These are phyloP conservation scores for Cetradonia linearis DNA, from an alignment of 495 filamentous ascomycete genomes.

Conservation along the genomic window DNA sequence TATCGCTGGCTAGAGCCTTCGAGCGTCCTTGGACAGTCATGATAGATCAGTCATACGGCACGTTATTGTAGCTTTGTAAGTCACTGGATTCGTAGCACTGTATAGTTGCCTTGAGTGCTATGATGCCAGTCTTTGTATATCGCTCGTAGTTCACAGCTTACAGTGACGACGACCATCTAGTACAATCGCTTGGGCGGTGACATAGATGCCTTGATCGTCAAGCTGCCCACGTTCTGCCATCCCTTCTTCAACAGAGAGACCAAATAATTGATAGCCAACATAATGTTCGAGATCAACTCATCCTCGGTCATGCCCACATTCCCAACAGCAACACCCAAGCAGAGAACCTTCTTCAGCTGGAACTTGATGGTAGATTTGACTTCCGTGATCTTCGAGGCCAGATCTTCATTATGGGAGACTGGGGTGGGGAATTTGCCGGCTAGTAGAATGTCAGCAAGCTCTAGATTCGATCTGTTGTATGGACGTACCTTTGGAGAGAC, in stretches of 20 bases:
- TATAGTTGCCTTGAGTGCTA: neutral
- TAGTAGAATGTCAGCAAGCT: slow-evolving; percentile 31
- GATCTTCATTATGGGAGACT: slow-evolving; percentile 89
- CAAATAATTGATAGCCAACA: slow-evolving; percentile 98
- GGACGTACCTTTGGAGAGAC: slow-evolving; percentile 82
- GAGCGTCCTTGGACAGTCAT: neutral
- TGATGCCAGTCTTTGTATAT: neutral
- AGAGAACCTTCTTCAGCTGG: slow-evolving; percentile 99
- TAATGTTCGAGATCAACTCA: slow-evolving; percentile 91
- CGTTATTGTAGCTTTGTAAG: neutral
- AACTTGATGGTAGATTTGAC: slow-evolving; percentile 99
- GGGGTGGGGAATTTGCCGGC: slow-evolving; percentile 99
- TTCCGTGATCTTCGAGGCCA: slow-evolving; percentile 86
- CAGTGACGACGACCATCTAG: slow-evolving; percentile 39
- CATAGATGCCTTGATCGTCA: slow-evolving; percentile 99
- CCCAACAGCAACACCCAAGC: slow-evolving; percentile 96
- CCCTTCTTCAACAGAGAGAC: slow-evolving; percentile 99
- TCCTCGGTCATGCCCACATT: slow-evolving; percentile 97
- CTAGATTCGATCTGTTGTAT: neutral
- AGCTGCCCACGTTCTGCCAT: slow-evolving; percentile 98
- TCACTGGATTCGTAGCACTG: neutral
- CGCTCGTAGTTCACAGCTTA: neutral
- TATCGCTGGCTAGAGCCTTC: neutral
- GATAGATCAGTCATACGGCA: neutral
- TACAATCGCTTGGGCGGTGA: slow-evolving; percentile 93